phyloP scores from a whole-genome alignment of 2,329 filamentous ascomycete species.

The Verticillium longisporum region DNA sequence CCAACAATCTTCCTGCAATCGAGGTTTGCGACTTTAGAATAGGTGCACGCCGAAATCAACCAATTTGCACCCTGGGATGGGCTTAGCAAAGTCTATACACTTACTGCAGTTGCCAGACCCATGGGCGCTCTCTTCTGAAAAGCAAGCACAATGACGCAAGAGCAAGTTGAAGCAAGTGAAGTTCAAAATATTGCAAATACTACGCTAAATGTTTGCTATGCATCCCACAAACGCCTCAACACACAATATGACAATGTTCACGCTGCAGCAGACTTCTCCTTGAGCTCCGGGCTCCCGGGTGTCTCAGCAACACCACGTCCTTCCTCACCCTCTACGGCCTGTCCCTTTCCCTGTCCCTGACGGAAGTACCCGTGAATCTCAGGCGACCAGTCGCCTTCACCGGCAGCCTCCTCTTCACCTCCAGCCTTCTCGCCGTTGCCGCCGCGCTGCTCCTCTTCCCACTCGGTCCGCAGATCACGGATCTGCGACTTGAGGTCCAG shows the following conservation, averaged over 20 bases:
- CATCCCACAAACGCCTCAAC: background rate
- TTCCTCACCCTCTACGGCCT: background rate
- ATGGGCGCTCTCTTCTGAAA: too few species aligned
- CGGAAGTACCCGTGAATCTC: background rate
- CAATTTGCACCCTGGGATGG: too few species aligned
- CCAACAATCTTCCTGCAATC: too few species aligned
- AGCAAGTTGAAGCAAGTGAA: too few species aligned
- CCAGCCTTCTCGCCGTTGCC: background rate
- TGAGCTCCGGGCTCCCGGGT: background rate
- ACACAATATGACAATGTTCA: background rate
- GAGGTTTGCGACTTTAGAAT: too few species aligned
- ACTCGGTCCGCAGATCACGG: slow-evolving; percentile 66
- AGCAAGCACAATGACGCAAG: too few species aligned
- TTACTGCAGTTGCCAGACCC: too few species aligned
- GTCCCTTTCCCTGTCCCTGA: background rate
- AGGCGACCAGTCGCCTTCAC: slow-evolving; percentile 22
- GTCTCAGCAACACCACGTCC: background rate
- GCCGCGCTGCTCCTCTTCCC: slow-evolving; percentile 41
- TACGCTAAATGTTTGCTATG: background rate
- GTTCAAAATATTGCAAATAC: background rate
- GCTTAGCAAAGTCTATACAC: too few species aligned
- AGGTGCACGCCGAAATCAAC: too few species aligned
- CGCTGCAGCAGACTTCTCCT: background rate
- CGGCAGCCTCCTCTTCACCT: slow-evolving; percentile 43
- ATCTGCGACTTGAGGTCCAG: slow-evolving; percentile 80